A percentile compares a stretch with the other conserved stretches of the same genome.
Evolutionary conservation across 2,329 filamentous ascomycete species (phyloP).

Genomic region (Aspergillus fischeri): DNA sequence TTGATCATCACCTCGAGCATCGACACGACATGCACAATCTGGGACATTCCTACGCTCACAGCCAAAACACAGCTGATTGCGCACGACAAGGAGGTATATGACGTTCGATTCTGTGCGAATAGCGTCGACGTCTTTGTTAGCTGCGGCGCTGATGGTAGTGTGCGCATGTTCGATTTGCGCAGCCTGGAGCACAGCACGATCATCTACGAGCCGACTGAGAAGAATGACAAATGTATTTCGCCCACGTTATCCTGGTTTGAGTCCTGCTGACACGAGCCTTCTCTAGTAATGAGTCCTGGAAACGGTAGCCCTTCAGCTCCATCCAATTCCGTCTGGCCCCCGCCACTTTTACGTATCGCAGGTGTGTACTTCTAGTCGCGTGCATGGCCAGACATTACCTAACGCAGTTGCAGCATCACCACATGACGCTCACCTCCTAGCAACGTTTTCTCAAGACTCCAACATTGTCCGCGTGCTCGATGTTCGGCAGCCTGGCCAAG

Average conservation of each 20-base stretch:
- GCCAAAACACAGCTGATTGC: slow-evolving; percentile 98
- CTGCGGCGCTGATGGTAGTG: slow-evolving; percentile 94
- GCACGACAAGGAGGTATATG: slow-evolving; percentile 98
- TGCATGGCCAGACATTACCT: slow-evolving; percentile 1
- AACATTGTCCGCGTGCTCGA: slow-evolving; percentile 91
- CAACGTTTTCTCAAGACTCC: slow-evolving; percentile 94
- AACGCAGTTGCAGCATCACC: slow-evolving; percentile 63
- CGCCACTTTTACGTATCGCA: slow-evolving; percentile 45
- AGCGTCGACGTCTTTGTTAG: slow-evolving; percentile 99
- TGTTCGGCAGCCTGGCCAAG: slow-evolving; percentile 92
- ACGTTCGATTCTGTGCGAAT: slow-evolving; percentile 95
- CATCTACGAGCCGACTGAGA: slow-evolving; percentile 94
- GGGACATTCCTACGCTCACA: slow-evolving; percentile 96
- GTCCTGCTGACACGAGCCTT: neutral
- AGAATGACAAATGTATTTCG: slow-evolving; percentile 62
- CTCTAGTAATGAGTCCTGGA: slow-evolving; percentile 45
- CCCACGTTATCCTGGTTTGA: neutral
- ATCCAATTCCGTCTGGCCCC: slow-evolving; percentile 58
- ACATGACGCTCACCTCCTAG: slow-evolving; percentile 89
- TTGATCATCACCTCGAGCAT: slow-evolving; percentile 98
- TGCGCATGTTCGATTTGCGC: slow-evolving; percentile 96
- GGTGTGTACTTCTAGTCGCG: slow-evolving; percentile 27
- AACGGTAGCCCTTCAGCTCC: slow-evolving; percentile 68
- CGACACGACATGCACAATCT: slow-evolving; percentile 98
- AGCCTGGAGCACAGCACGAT: slow-evolving; percentile 98